Evolutionary conservation across 2,329 filamentous ascomycete genomes (phyloP).

Genomic region (Xylariomycetidae sp.): DNA sequence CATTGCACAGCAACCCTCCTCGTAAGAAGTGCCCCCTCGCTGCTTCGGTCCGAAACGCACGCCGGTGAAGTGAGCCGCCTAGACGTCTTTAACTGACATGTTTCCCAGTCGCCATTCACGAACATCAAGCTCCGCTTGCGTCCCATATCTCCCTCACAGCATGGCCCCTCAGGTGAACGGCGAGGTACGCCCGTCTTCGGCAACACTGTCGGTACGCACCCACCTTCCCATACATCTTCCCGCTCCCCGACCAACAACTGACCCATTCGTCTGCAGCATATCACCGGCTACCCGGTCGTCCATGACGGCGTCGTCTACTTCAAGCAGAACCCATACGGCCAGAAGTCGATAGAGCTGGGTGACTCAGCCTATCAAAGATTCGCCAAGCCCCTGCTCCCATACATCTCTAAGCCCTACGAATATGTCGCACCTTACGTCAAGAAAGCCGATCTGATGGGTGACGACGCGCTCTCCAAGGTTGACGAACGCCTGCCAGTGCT

Average conservation of each 20-base stretch:
- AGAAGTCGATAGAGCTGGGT: slow-evolving; percentile 72
- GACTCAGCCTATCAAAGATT: slow-evolving; percentile 70
- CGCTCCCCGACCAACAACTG: no score
- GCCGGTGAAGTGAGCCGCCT: no score
- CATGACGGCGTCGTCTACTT: slow-evolving; percentile 71
- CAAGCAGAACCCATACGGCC: slow-evolving; percentile 75
- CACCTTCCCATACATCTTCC: not conserved
- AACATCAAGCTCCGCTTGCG: no score
- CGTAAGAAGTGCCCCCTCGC: no score
- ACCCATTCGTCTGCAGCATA: slow-evolving; percentile 56
- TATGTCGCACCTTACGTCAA: slow-evolving; percentile 80
- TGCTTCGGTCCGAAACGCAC: no score
- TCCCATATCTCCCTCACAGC: no score
- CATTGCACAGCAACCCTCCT: no score
- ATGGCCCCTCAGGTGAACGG: slow-evolving; percentile 30
- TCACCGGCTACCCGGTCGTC: slow-evolving; percentile 78
- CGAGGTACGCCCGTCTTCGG: slow-evolving; percentile 26
- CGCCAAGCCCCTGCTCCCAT: slow-evolving; percentile 71
- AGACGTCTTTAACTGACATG: no score
- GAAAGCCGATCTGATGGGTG: slow-evolving; percentile 72
- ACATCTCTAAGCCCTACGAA: slow-evolving; percentile 71
- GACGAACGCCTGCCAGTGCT: slow-evolving; percentile 67
- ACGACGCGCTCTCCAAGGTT: slow-evolving; percentile 62
- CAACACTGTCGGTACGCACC: slow-evolving; percentile 26
- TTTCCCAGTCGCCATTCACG: no score